Evolutionary conservation across 495 filamentous ascomycete genomes (phyloP), one percentile per base, ranked within the genome.

Genomic region (Margaritispora aquatica): DNA sequence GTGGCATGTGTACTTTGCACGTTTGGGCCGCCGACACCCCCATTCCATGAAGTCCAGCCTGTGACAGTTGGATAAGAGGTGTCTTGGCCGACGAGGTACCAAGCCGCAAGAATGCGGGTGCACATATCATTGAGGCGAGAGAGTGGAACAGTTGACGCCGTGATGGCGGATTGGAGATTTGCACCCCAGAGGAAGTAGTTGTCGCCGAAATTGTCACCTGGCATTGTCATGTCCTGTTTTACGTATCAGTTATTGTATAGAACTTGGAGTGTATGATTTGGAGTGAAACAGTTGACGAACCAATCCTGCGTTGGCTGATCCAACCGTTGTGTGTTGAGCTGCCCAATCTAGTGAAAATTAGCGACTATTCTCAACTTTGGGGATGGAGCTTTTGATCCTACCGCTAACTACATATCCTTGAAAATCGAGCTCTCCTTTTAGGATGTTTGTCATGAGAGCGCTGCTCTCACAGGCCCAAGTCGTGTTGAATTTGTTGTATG

Each of bases 91-190:
- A 80, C 63, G 44, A 72, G 68, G 49, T 72, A 94, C 72, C 85
- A 94, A 24, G 92, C 87, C 41, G 93, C 84, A 83, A 97, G 92
- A 67, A 97, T 96, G 57, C 93, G 85, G 62, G 87, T 86, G 17
- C 81, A 87, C 88, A 95, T 94, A 67, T 97, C 93, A 65, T 96
- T 90, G n/a, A 97, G 61, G 48, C 93, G 87, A 81, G 88, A 96
- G 68, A 87, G 82, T 1, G 93, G 90, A 49, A 96, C 77, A 2
- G 89, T 92, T 17, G 90, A 90, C 48, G 55, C 29, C 11, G 57
- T 50, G 34, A 86, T 71, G 21, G 82, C 81, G 10, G 60, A 70
- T 2, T 65, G 67, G 13, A 76, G 62, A 49, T 68, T 67, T 17
- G 86, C 73, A 17, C 92, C 93, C 86, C 87, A 96, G 77, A 80